Conservation (phyloP, 2,329 filamentous ascomycete species). For the Epichloe hybrida region DNA sequence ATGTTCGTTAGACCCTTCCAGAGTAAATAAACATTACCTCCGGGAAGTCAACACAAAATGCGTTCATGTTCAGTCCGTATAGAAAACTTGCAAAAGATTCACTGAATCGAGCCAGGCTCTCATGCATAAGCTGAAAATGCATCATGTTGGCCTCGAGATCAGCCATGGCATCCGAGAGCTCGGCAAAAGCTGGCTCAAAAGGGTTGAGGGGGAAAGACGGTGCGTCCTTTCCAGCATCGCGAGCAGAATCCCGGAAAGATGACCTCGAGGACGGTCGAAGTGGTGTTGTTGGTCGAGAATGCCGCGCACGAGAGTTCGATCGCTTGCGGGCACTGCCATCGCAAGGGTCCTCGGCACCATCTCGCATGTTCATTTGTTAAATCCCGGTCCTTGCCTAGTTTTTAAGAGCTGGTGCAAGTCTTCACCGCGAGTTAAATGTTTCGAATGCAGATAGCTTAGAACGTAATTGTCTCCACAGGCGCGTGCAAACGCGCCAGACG, state of each 20-base stretch:
- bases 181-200: constrained; percentile 83
- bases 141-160: constrained; percentile 96
- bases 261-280: constrained; percentile 81
- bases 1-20: background rate
- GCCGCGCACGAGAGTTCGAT: constrained; percentile 48
- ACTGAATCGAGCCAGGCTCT: constrained; percentile 82
- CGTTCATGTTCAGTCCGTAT: constrained; percentile 97
- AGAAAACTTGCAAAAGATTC: constrained; percentile 88
- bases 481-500: too few species aligned
- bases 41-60: constrained; percentile 94
- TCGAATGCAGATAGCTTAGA: too few species aligned
- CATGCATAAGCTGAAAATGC: constrained; percentile 94
- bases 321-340: constrained; percentile 20
- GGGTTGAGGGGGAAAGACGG: constrained; percentile 54
- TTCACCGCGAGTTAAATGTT: too few species aligned
- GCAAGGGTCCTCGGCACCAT: background rate
- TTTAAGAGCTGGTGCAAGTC: too few species aligned
- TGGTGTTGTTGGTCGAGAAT: constrained; percentile 78
- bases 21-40: constrained; percentile 45
- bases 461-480: too few species aligned
- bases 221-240: constrained; percentile 35
- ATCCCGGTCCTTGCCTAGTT: too few species aligned
- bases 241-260: constrained; percentile 67
- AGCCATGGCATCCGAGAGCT: constrained; percentile 85
- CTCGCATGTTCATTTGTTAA: background rate